Evolutionary conservation across 768 basidiomycete genomes (phyloP), one percentile per base, ranked within the genome.

Genomic region (Cytidiella melzeri): DNA sequence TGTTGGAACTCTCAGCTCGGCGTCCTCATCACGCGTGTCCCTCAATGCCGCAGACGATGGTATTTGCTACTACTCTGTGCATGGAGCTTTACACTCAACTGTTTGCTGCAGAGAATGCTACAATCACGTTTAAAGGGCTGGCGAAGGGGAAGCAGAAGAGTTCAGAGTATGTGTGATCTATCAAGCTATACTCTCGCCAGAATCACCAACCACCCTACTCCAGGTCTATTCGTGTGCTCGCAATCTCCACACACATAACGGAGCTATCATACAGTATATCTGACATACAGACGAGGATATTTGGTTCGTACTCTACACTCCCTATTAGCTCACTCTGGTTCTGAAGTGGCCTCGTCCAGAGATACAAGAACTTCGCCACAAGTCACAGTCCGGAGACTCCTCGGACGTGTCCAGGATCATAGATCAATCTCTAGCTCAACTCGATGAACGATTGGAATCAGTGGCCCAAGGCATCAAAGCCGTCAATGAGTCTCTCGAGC

Each of bases 361-460:
- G 69, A 92, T 94, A 44, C 90, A 95, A 67, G 92, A 95, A 65
- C 76, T 94, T 39, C 84, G 92, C 38, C 92, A 95, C 69, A 89
- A 86, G 59, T 84, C 86, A 15, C 84, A 88, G 55, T 74, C 77
- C 12, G 69, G 70, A 23, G 81, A 83, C 48, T 71, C 70, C 41
- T 71, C 76, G 2, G 73, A 72, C 47, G 80, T 83, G 39, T 84
- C 85, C 1, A 72, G 73, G 49, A 75, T 82, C 52, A 91, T 93
- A 53, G 91, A 93, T 63, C 79, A 86, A 56, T 86, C 89, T 3
- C 75, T 93, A 40, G 83, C 86, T 69, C 78, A 67, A 51, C 75
- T 94, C 50, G 83, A 92, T 55, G 87, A 89, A 69, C 80, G 83
- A 43, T 71, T 92, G 12, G 86, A 90, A 61, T 65, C 76, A 19